Evolutionary conservation across 2,329 filamentous ascomycete genomes (phyloP).

Genomic region (Claviceps sorghi): DNA sequence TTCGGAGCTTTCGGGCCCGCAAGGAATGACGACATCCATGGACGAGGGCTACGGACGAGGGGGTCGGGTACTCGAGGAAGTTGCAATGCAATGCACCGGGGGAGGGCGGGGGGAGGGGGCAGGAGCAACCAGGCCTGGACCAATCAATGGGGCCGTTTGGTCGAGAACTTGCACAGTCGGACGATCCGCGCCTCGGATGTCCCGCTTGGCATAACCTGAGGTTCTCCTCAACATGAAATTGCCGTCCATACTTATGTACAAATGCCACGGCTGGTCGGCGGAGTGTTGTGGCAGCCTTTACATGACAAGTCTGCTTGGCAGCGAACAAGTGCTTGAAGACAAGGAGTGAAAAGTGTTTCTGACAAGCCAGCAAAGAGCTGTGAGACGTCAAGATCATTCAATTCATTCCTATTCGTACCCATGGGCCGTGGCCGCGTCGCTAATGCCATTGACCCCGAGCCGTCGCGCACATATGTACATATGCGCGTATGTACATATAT

Average conservation of each 20-base stretch:
- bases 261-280: neutral
- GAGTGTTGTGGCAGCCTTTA: neutral
- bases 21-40: conserved; percentile 1
- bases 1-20: neutral
- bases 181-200: neutral
- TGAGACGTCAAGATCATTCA: neutral
- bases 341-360: neutral
- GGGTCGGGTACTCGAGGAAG: too few relatives aligned
- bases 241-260: neutral
- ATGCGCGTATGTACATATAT: too few relatives aligned
- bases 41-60: neutral
- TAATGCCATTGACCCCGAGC: neutral
- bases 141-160: too few relatives aligned
- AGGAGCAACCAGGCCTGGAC: too few relatives aligned
- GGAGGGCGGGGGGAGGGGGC: too few relatives aligned
- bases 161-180: too few relatives aligned
- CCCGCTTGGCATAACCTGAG: neutral
- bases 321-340: neutral
- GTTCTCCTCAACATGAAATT: neutral
- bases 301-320: too few relatives aligned
- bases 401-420: neutral
- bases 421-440: neutral
- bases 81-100: neutral
- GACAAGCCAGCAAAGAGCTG: neutral
- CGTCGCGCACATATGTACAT: neutral